Conservation (phyloP, 2,329 filamentous ascomycete genomes). For the Beauveria australis region DNA sequence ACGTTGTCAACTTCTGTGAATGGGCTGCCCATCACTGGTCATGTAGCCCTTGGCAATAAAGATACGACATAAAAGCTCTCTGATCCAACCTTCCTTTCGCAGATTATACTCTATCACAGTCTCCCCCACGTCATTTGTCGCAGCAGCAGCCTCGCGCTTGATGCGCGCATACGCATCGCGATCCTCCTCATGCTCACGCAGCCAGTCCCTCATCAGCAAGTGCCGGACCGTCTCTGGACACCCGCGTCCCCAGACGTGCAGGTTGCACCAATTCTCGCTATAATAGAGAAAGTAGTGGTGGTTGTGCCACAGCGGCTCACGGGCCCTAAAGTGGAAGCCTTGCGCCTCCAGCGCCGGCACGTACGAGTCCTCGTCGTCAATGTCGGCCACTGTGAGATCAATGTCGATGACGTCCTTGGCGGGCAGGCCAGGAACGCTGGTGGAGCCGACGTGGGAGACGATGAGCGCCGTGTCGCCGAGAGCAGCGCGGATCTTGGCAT, state of each 20-base stretch:
- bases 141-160: constrained; percentile 26
- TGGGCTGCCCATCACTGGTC: neutral
- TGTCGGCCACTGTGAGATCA: constrained; percentile 32
- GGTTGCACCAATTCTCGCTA: constrained; percentile 27
- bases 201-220: constrained; percentile 33
- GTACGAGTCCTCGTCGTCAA: constrained; percentile 28
- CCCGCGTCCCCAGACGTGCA: constrained; percentile 35
- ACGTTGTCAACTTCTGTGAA: neutral
- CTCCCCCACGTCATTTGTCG: constrained; percentile 21
- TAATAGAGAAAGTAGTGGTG: constrained; percentile 31
- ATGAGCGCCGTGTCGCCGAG: constrained; percentile 21
- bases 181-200: constrained; percentile 27
- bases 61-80: constrained; percentile 22
- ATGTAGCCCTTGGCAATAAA: constrained; percentile 11
- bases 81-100: constrained; percentile 29
- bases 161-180: constrained; percentile 27
- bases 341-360: constrained; percentile 28
- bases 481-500: constrained; percentile 20
- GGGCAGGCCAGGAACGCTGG: constrained; percentile 33
- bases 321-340: constrained; percentile 33
- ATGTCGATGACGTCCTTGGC: constrained; percentile 41
- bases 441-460: constrained; percentile 37
- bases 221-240: constrained; percentile 31
- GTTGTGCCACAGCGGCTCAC: constrained; percentile 33
- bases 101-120: constrained; percentile 27